Conservation (phyloP, 768 basidiomycete species). For the Phylloporus sp. region DNA sequence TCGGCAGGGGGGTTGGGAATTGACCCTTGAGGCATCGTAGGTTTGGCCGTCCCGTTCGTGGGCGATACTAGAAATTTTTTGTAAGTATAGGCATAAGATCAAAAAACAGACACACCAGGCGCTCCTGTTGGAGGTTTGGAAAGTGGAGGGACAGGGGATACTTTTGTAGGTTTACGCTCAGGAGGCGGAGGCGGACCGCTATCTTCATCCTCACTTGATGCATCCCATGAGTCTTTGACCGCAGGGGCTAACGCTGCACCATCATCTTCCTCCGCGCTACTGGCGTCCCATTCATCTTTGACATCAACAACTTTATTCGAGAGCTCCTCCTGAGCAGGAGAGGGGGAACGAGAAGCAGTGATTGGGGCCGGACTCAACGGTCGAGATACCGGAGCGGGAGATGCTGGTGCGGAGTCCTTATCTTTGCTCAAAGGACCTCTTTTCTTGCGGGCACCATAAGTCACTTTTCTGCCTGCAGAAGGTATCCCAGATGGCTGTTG, state of each 20-base stretch:
- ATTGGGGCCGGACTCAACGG: slow-evolving; percentile 39
- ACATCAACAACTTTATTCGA: slow-evolving; percentile 26
- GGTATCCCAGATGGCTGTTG: slow-evolving; percentile 51
- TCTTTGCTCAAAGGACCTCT: slow-evolving; percentile 53
- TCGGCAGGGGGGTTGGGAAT: slow-evolving; percentile 26
- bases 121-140: slow-evolving; percentile 4
- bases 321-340: slow-evolving; percentile 28
- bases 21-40: slow-evolving; percentile 24
- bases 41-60: slow-evolving; percentile 10
- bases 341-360: slow-evolving; percentile 23
- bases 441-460: slow-evolving; percentile 84
- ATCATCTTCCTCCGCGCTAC: slow-evolving; percentile 39
- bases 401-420: slow-evolving; percentile 29
- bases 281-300: slow-evolving; percentile 55
- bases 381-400: slow-evolving; percentile 52
- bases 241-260: slow-evolving; percentile 29
- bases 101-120: slow-evolving; percentile 9
- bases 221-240: slow-evolving; percentile 68
- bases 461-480: slow-evolving; percentile 60
- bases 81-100: background rate
- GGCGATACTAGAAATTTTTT: background rate
- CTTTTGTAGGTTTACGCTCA: slow-evolving; percentile 15
- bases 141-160: background rate
- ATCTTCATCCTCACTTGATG: slow-evolving; percentile 54
- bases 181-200: slow-evolving; percentile 15